phyloP scores from a whole-genome alignment of 2,329 filamentous ascomycete genomes.

The Tolypocladium capitatum region DNA sequence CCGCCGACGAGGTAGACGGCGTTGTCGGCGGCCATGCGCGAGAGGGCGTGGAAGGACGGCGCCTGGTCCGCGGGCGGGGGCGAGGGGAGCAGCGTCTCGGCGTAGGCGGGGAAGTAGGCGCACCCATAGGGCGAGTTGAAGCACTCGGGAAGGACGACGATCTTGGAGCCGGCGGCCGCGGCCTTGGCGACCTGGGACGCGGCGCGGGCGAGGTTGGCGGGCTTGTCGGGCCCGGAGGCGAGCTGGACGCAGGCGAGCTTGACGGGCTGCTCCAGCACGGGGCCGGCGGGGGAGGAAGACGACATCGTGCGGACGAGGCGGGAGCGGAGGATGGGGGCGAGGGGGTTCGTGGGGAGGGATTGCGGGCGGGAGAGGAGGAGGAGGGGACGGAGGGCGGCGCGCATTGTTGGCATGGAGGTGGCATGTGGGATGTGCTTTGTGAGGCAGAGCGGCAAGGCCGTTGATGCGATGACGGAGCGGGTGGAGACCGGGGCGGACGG shows the following conservation, averaged over 20 bases:
- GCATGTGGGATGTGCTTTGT: background rate
- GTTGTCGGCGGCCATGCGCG: constrained; percentile 64
- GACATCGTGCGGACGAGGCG: constrained; percentile 20
- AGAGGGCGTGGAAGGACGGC: constrained; percentile 76
- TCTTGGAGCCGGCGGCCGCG: constrained; percentile 58
- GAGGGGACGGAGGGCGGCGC: background rate
- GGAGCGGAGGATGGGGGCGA: background rate
- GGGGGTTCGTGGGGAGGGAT: background rate
- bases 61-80: constrained; percentile 58
- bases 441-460: background rate
- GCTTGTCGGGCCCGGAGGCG: constrained; percentile 69
- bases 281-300: constrained; percentile 13
- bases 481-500: background rate
- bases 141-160: constrained; percentile 92
- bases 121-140: constrained; percentile 98
- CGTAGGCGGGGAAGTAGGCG: constrained; percentile 80
- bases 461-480: background rate
- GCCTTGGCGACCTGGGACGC: constrained; percentile 74
- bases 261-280: constrained; percentile 59
- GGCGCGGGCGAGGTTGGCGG: constrained; percentile 69
- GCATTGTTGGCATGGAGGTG: background rate
- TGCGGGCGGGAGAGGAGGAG: background rate
- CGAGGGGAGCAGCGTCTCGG: constrained; percentile 69
- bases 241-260: constrained; percentile 76
- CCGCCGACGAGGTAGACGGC: constrained; percentile 76